Evolutionary conservation across 2,329 filamentous ascomycete species (phyloP), one percentile per base, ranked within the genome.

Genomic region (Lachnum nothofagi): DNA sequence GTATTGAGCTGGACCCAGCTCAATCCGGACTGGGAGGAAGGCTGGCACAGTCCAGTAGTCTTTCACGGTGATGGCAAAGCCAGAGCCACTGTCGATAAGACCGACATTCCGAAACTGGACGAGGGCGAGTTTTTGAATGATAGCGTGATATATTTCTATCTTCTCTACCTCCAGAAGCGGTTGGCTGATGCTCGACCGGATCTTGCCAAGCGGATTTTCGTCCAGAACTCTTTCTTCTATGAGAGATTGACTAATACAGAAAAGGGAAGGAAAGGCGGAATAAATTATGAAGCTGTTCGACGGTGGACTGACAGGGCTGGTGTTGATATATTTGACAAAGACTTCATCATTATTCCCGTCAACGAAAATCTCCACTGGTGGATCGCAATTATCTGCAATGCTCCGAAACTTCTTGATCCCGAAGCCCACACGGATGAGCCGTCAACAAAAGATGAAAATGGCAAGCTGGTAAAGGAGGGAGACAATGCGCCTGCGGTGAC

Each of bases 171-270:
- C 5, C 82, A 91, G 62, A 70, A 77, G 49, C 68, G 77, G 35
- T 66, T 86, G 29, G 76, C 81, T 54, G 67, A 71, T 33, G 70
- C 75, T 9, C 72, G 75, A 2, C 75, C 79, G 0, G 72, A 80
- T 39, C 59, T 83, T 3, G 70, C 82, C 0, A 72, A 80, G 51
- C 80, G 82, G 44, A 81, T 95, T 3, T 88, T 94, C 65, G 86
- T 95, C 58, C 91, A 95, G 72, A 97, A 91, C 65, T 93, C 88
- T 0, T 95, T 89, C 68, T 96, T 97, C 68, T 97, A 87, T 63
- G 81, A 85, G 17, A 85, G 83, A 41, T 75, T 97, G 38, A 88
- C 79, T 16, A 83, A 80, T 25, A 68, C 68, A 6, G 66, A 69
- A 14, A 75, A 74, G 49, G 73, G 79, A 29, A 69, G 71, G 27